Evolutionary conservation across 768 basidiomycete species (phyloP).

Genomic region (Punctularia strigosozonata): DNA sequence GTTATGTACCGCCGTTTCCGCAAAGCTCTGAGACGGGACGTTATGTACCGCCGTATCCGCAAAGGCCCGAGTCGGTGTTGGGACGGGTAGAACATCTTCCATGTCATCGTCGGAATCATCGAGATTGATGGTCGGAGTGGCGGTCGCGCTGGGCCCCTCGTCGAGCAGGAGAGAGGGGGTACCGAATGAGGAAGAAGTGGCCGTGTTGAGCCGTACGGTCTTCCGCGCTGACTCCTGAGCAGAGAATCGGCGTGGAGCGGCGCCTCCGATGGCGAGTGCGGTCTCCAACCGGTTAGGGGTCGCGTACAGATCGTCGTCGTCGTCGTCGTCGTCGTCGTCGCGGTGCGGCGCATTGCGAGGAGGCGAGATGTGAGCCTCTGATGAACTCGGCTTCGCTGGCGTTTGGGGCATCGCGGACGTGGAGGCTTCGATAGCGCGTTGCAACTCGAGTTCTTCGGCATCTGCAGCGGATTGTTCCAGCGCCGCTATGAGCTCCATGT

Average conservation of each 20-base stretch:
- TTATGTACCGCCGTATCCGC: too few species aligned
- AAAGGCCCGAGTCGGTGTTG: not conserved
- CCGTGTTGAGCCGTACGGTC: too few species aligned
- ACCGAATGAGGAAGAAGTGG: not conserved
- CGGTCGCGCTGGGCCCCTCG: not conserved
- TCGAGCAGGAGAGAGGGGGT: not conserved
- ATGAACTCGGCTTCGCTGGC: constrained; percentile 8
- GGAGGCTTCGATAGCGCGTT: constrained; percentile 19
- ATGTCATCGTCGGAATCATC: constrained; percentile 9
- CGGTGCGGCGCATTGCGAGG: too few species aligned
- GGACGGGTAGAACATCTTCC: constrained; percentile 8
- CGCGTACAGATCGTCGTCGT: constrained; percentile 36
- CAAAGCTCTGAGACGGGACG: too few species aligned
- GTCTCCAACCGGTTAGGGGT: constrained; percentile 53
- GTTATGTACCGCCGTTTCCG: too few species aligned
- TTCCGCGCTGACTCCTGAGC: too few species aligned
- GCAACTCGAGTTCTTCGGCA: constrained; percentile 17
- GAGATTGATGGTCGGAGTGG: not conserved
- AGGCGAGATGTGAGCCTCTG: too few species aligned
- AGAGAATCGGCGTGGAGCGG: not conserved
- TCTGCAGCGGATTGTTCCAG: constrained; percentile 49
- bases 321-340: too few species aligned
- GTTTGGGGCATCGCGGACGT: constrained; percentile 3
- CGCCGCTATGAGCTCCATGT: constrained; percentile 45
- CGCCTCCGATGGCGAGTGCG: constrained; percentile 41